Conservation (phyloP, 1,284 basidiomycete genomes). For the Hortiboletus rubellus region DNA sequence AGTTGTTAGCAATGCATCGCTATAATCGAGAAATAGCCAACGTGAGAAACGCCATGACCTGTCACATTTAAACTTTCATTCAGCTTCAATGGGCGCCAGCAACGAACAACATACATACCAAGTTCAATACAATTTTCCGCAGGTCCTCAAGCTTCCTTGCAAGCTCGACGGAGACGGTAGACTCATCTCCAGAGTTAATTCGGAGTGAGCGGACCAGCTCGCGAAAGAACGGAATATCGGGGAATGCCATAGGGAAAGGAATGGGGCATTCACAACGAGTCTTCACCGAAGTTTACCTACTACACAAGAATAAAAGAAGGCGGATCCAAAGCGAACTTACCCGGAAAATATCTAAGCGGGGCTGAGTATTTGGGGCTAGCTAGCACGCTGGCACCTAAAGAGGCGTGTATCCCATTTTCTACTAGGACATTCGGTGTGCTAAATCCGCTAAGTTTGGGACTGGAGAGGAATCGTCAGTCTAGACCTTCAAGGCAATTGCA, state of each 20-base stretch:
- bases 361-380: background rate
- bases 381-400: background rate
- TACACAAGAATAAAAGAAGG: constrained; percentile 7
- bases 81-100: background rate
- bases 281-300: background rate
- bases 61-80: constrained; percentile 1
- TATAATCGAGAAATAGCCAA: constrained; percentile 12
- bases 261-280: background rate
- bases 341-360: background rate
- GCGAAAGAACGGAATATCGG: background rate
- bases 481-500: constrained; percentile 8
- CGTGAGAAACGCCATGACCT: constrained; percentile 33
- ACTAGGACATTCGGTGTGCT: background rate
- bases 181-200: background rate
- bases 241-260: constrained; percentile 15
- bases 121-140: constrained; percentile 24
- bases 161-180: constrained; percentile 15
- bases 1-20: background rate
- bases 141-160: constrained; percentile 24
- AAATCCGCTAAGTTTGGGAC: background rate
- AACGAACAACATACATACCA: constrained; percentile 14
- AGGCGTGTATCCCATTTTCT: background rate
- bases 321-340: background rate
- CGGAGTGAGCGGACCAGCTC: constrained; percentile 1
- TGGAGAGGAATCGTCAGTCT: constrained; percentile 2